Conservation (phyloP, 306 rosid genomes). For the Urtica urens region DNA sequence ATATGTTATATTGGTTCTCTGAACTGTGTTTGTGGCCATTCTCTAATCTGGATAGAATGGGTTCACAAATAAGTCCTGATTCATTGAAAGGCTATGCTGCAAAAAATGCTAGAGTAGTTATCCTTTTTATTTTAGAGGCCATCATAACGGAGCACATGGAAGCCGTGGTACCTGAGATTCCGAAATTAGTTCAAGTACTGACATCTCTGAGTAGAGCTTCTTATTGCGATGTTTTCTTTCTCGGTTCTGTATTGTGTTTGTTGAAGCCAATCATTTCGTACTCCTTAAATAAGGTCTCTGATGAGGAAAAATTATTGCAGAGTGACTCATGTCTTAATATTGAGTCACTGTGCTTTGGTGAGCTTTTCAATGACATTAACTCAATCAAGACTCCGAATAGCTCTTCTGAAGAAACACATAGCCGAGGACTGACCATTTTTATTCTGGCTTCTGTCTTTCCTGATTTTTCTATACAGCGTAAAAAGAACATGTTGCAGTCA, state of each 20-base stretch:
- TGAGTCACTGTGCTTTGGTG: constrained; percentile 77
- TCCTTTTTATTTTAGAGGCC: constrained; percentile 73
- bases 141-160: constrained; percentile 84
- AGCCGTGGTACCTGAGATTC: constrained; percentile 82
- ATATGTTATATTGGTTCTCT: constrained; percentile 81
- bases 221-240: constrained; percentile 86
- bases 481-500: constrained; percentile 63
- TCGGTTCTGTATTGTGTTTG: constrained; percentile 54
- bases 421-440: constrained; percentile 61
- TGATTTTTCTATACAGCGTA: constrained; percentile 53
- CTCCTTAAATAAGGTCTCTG: constrained; percentile 53
- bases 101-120: constrained; percentile 78
- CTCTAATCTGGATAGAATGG: constrained; percentile 19
- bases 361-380: constrained; percentile 46
- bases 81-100: constrained; percentile 61
- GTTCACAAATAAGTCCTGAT: constrained; percentile 29
- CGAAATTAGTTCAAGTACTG: constrained; percentile 68
- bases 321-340: constrained; percentile 63
- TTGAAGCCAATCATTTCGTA: constrained; percentile 81
- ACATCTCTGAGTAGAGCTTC: constrained; percentile 61
- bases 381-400: constrained; percentile 24
- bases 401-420: constrained; percentile 34
- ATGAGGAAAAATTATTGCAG: constrained; percentile 47
- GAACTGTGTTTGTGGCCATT: constrained; percentile 78
- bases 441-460: constrained; percentile 72